These are phyloP conservation scores for Bipolaris zeicola DNA, from an alignment of 2,329 filamentous ascomycete genomes.

Conservation along the genomic window DNA sequence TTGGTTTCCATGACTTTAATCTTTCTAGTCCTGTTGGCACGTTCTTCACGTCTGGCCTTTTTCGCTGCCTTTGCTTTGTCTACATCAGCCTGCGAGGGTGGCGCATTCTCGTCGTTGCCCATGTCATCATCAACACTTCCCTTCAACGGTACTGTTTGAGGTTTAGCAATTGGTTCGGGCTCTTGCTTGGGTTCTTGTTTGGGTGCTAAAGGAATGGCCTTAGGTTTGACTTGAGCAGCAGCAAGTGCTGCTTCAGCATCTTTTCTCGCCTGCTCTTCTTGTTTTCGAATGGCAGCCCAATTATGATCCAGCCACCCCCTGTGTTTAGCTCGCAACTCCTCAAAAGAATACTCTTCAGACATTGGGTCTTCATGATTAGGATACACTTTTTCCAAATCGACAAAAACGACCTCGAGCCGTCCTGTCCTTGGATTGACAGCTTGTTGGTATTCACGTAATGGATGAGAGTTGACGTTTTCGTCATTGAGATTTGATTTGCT, in stretches of 20 bases:
- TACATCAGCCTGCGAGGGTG: slow-evolving; percentile 55
- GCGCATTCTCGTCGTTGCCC: slow-evolving; percentile 55
- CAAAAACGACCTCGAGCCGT: slow-evolving; percentile 83
- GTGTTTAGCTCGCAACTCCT: slow-evolving; percentile 82
- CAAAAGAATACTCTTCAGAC: slow-evolving; percentile 82
- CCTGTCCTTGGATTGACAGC: slow-evolving; percentile 82
- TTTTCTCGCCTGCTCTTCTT: slow-evolving; percentile 36
- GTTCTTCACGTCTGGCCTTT: slow-evolving; percentile 55
- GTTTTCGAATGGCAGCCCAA: slow-evolving; percentile 52
- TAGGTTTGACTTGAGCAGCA: slow-evolving; percentile 19
- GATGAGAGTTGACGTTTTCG: slow-evolving; percentile 58
- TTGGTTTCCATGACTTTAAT: slow-evolving; percentile 75
- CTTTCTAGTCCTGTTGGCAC: slow-evolving; percentile 57
- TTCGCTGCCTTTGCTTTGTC: slow-evolving; percentile 63
- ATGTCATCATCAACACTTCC: slow-evolving; percentile 41
- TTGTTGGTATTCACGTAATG: slow-evolving; percentile 77
- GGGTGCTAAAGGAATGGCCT: slow-evolving; percentile 22
- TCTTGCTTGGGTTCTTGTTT: slow-evolving; percentile 25
- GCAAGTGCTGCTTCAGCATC: slow-evolving; percentile 22
- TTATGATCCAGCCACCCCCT: slow-evolving; percentile 68
- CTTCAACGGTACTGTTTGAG: slow-evolving; percentile 41
- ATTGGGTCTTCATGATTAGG: slow-evolving; percentile 71
- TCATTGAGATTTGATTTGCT: slow-evolving; percentile 48
- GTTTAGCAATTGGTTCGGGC: slow-evolving; percentile 23
- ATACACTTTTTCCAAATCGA: slow-evolving; percentile 84